Evolutionary conservation across 352 stramenopile species (phyloP).

Genomic region (Plasmopara muralis): DNA sequence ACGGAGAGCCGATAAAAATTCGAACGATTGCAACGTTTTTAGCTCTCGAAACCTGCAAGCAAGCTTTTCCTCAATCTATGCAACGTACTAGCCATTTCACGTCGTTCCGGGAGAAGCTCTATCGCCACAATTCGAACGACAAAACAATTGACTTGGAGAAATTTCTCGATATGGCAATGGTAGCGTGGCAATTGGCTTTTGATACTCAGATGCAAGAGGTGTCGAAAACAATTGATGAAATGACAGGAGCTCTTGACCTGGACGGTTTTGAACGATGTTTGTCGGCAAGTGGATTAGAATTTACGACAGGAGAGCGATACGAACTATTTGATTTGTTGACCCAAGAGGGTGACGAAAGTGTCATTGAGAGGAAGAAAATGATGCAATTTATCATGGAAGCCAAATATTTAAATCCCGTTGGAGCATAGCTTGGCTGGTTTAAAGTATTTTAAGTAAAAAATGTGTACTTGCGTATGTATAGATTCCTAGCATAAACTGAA

Average conservation of each 20-base stretch:
- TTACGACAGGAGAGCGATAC: constrained; percentile 46
- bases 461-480: background rate
- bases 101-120: constrained; percentile 32
- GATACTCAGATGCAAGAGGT: constrained; percentile 25
- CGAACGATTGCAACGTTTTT: constrained; percentile 20
- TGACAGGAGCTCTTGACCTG: constrained; percentile 24
- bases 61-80: constrained; percentile 37
- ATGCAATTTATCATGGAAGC: constrained; percentile 28
- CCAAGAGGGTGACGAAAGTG: constrained; percentile 26
- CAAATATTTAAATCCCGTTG: constrained; percentile 16
- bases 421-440: background rate
- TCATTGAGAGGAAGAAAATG: constrained; percentile 28
- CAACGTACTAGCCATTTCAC: constrained; percentile 28
- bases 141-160: constrained; percentile 38
- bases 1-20: constrained; percentile 31
- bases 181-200: constrained; percentile 37
- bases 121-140: constrained; percentile 33
- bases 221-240: constrained; percentile 16
- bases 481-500: background rate
- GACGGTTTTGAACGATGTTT: constrained; percentile 35
- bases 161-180: constrained; percentile 36
- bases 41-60: constrained; percentile 37
- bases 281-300: constrained; percentile 29
- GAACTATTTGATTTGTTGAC: constrained; percentile 53
- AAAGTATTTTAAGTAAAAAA: constrained; percentile 1